phyloP scores from a whole-genome alignment of 192 early-diverging fungal genomes.

The Phycomyces blakesleeanus region DNA sequence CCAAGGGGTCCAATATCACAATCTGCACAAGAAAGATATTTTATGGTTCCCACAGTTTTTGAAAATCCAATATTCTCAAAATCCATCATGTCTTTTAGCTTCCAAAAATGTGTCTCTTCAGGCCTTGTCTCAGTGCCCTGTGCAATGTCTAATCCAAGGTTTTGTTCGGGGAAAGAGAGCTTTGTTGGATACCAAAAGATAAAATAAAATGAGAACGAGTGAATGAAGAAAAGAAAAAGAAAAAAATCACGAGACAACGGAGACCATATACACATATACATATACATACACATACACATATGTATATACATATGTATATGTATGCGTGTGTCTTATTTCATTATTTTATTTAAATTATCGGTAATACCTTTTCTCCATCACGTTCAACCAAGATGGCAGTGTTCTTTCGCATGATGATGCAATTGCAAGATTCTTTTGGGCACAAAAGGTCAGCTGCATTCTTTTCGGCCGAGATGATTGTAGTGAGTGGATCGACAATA shows the following conservation, averaged over 20 bases:
- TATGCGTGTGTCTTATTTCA: no score
- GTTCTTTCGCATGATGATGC: constrained; percentile 42
- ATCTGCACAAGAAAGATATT: constrained; percentile 72
- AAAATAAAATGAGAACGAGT: no score
- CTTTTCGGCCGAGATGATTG: constrained; percentile 11
- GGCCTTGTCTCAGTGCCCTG: constrained; percentile 1
- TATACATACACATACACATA: no score
- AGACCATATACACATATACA: background rate
- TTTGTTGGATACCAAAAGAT: background rate
- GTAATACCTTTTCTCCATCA: constrained; percentile 42
- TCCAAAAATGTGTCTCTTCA: constrained; percentile 49
- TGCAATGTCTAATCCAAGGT: constrained; percentile 9
- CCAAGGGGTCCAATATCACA: constrained; percentile 74
- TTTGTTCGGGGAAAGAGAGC: constrained; percentile 17
- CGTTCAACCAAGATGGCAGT: constrained; percentile 42
- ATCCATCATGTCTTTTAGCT: constrained; percentile 60
- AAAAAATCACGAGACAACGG: background rate
- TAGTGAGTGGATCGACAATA: constrained; percentile 8
- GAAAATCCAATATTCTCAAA: constrained; percentile 80
- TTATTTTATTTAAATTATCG: no score
- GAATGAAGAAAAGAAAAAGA: no score
- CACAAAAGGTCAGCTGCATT: constrained; percentile 51
- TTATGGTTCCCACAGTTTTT: constrained; percentile 46
- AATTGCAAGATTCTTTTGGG: constrained; percentile 44
- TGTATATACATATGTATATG: no score